Evolutionary conservation across 2,329 filamentous ascomycete species (phyloP).

Genomic region (Colletotrichum sojae): DNA sequence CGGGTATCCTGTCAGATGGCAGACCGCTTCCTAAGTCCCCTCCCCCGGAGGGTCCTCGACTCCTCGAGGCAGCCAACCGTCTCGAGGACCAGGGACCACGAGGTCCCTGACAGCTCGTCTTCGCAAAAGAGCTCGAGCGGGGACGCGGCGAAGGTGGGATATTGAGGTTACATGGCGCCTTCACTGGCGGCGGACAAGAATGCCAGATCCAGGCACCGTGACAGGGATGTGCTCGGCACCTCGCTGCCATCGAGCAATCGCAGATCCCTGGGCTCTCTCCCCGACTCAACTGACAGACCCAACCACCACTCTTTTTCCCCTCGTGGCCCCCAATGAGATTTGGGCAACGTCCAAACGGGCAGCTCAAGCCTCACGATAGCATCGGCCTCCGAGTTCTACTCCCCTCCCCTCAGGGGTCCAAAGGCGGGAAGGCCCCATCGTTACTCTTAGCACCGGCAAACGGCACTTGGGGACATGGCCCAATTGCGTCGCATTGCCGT

Average conservation of each 20-base stretch:
- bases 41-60: not conserved
- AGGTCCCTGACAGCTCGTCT: constrained; percentile 10
- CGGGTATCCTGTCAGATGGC: not conserved
- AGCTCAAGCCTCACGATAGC: constrained; percentile 16
- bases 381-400: not conserved
- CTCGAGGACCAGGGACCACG: constrained; percentile 3
- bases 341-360: not conserved
- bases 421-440: not conserved
- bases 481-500: constrained; percentile 30
- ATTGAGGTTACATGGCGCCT: constrained; percentile 33
- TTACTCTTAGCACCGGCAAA: constrained; percentile 12
- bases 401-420: not conserved
- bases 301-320: constrained; percentile 25
- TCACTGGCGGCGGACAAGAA: constrained; percentile 35
- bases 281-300: not conserved
- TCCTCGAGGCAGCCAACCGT: not conserved
- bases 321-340: constrained; percentile 23
- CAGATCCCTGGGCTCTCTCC: not conserved
- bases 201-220: constrained; percentile 33
- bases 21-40: constrained; percentile 2
- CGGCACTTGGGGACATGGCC: constrained; percentile 20
- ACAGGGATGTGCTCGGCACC: constrained; percentile 37
- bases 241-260: not conserved
- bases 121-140: constrained; percentile 21
- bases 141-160: constrained; percentile 13